phyloP scores from a whole-genome alignment of 768 basidiomycete genomes.

The Suillus clintonianus region DNA sequence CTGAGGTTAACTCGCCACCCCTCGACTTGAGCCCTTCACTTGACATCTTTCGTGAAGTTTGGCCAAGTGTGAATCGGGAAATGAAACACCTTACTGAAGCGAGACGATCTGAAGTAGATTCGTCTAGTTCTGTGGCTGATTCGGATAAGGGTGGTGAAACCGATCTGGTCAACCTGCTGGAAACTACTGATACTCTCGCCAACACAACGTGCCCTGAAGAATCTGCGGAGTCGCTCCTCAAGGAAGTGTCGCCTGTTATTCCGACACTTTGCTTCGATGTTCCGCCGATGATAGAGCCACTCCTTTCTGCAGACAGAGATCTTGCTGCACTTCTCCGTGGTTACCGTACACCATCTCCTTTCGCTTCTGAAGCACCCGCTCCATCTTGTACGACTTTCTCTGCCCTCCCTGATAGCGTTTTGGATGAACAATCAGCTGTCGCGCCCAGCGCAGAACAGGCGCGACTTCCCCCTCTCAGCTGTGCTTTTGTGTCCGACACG shows the following conservation, averaged over 20 bases:
- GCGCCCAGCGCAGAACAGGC: not conserved
- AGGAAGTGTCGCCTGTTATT: conserved; percentile 29
- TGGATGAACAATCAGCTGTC: conserved; percentile 2
- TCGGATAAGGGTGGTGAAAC: not conserved
- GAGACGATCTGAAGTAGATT: conserved; percentile 4
- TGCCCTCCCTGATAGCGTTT: not conserved
- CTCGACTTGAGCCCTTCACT: conserved; percentile 7
- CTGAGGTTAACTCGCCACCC: conserved; percentile 19
- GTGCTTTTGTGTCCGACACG: conserved; percentile 63
- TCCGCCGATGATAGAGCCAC: conserved; percentile 5
- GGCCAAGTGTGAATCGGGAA: conserved; percentile 40
- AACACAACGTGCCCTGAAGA: conserved; percentile 27
- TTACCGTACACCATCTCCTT: conserved; percentile 21
- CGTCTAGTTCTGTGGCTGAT: not conserved
- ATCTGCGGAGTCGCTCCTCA: conserved; percentile 24
- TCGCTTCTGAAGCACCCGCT: not conserved
- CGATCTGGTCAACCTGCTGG: not conserved
- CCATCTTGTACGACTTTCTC: not conserved
- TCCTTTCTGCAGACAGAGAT: conserved; percentile 20
- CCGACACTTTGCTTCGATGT: conserved; percentile 17
- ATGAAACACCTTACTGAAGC: conserved; percentile 32
- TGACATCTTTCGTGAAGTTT: conserved; percentile 28
- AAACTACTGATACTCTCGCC: conserved; percentile 23
- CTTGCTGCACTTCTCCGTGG: conserved; percentile 35
- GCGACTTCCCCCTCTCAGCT: conserved; percentile 36